A percentile compares a stretch with the other conserved stretches of the same genome.
Evolutionary conservation across 371 early-diverging fungal species (phyloP).

Genomic region (Mucor racemosus): DNA sequence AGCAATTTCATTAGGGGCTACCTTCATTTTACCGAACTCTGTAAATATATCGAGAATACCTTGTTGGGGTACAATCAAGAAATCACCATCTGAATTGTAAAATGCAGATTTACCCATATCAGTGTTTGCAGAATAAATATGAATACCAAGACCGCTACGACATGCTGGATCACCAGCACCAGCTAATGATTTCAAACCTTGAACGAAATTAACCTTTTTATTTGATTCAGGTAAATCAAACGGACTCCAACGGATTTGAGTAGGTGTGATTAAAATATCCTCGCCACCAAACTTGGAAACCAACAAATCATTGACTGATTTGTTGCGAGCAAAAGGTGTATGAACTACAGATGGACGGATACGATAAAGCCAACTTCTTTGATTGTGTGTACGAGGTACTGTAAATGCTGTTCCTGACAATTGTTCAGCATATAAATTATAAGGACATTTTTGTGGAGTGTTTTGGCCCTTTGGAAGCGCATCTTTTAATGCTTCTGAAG

Average conservation of each 20-base stretch:
- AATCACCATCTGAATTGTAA: constrained; percentile 92
- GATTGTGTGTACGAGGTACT: constrained; percentile 83
- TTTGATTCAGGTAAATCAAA: constrained; percentile 70
- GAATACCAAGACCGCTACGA: constrained; percentile 82
- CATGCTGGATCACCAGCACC: constrained; percentile 90
- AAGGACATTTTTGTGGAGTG: constrained; percentile 91
- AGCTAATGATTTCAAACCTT: constrained; percentile 84
- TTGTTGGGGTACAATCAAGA: constrained; percentile 95
- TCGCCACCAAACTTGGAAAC: constrained; percentile 63
- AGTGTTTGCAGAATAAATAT: constrained; percentile 80
- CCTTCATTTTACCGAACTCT: constrained; percentile 90
- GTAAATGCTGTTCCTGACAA: constrained; percentile 96
- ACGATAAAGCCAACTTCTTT: constrained; percentile 94
- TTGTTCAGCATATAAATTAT: constrained; percentile 93
- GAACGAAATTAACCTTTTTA: constrained; percentile 75
- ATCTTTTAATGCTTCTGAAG: constrained; percentile 83
- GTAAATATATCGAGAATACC: constrained; percentile 88
- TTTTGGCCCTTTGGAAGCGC: constrained; percentile 94
- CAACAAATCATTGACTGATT: constrained; percentile 38
- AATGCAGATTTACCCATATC: constrained; percentile 83
- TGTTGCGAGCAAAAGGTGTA: constrained; percentile 65
- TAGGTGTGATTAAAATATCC: constrained; percentile 71
- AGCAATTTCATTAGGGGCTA: constrained; percentile 88
- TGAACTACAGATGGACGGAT: constrained; percentile 94
- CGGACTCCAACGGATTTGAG: constrained; percentile 94